A percentile compares a stretch with the other conserved stretches of the same genome.
These are phyloP conservation scores for Syzygium aromaticum DNA, from an alignment of 345 rosid genomes.

Conservation along the genomic window DNA sequence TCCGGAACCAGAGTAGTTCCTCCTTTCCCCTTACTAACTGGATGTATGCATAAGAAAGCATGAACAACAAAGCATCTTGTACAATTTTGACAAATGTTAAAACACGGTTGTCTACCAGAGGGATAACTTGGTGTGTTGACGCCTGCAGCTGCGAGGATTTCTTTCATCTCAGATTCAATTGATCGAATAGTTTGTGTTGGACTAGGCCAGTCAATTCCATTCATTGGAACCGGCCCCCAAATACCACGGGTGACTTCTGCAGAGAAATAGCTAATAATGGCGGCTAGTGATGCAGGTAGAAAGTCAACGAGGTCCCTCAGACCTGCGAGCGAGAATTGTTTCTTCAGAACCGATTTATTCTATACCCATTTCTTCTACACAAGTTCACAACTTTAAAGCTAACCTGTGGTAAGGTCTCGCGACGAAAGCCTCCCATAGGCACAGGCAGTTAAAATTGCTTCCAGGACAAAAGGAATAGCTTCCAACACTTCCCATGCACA, in stretches of 20 bases:
- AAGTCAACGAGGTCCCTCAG: conserved; percentile 57
- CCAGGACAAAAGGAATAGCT: conserved; percentile 53
- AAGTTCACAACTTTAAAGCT: background rate
- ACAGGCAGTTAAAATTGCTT: conserved; percentile 64
- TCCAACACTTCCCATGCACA: conserved; percentile 72
- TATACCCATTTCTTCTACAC: background rate
- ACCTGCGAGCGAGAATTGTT: conserved; percentile 21
- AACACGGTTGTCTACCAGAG: conserved; percentile 20
- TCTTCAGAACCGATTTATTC: background rate
- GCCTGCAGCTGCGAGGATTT: conserved; percentile 44
- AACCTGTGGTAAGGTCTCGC: conserved; percentile 55
- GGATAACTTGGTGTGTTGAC: conserved; percentile 30
- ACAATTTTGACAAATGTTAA: background rate
- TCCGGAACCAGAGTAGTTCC: background rate
- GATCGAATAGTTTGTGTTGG: conserved; percentile 36
- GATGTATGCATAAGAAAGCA: background rate
- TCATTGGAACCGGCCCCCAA: conserved; percentile 64
- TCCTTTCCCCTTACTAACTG: background rate
- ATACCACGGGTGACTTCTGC: conserved; percentile 59
- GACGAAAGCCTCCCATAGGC: conserved; percentile 61
- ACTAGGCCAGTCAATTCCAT: conserved; percentile 77
- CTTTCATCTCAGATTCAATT: conserved; percentile 45
- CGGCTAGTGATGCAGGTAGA: conserved; percentile 54
- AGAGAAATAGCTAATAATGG: conserved; percentile 45
- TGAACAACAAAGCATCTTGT: background rate